phyloP scores from a whole-genome alignment of 805 yeast species.

The Pichia gijzeniarum region DNA sequence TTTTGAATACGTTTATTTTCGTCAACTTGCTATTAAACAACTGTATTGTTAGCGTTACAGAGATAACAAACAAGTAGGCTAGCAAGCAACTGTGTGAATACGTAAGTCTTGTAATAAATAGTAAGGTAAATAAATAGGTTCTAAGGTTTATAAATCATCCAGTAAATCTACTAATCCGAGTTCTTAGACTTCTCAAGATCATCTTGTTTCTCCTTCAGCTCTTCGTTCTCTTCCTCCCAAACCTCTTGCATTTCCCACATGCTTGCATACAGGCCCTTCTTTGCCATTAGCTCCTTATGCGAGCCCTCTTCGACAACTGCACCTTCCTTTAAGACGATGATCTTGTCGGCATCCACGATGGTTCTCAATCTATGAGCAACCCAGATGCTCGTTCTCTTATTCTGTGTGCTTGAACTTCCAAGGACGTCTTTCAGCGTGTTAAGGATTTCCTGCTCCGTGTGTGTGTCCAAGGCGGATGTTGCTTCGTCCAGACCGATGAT shows the following conservation, averaged over 20 bases:
- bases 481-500: conserved; percentile 97
- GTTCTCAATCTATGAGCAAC: conserved; percentile 94
- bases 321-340: conserved; percentile 79
- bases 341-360: conserved; percentile 89
- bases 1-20: too few species aligned
- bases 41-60: too few species aligned
- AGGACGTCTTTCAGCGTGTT: conserved; percentile 68
- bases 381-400: conserved; percentile 65
- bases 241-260: conserved; percentile 89
- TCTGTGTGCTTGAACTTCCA: conserved; percentile 26
- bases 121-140: not conserved
- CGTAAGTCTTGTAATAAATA: too few species aligned
- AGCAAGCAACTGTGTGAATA: not conserved
- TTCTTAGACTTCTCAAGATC: not conserved
- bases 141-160: too few species aligned
- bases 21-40: too few species aligned
- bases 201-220: not conserved
- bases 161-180: not conserved
- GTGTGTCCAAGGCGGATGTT: conserved; percentile 92
- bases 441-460: conserved; percentile 82
- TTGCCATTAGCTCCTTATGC: conserved; percentile 54
- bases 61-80: conserved; percentile 3
- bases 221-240: conserved; percentile 8
- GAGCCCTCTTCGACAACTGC: conserved; percentile 82
- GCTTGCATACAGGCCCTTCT: conserved; percentile 61